Percentiles rank a stretch among this genome's conserved stretches.
phyloP scores from a whole-genome alignment of 352 stramenopile genomes.

The Pelagophyceae sp. region DNA sequence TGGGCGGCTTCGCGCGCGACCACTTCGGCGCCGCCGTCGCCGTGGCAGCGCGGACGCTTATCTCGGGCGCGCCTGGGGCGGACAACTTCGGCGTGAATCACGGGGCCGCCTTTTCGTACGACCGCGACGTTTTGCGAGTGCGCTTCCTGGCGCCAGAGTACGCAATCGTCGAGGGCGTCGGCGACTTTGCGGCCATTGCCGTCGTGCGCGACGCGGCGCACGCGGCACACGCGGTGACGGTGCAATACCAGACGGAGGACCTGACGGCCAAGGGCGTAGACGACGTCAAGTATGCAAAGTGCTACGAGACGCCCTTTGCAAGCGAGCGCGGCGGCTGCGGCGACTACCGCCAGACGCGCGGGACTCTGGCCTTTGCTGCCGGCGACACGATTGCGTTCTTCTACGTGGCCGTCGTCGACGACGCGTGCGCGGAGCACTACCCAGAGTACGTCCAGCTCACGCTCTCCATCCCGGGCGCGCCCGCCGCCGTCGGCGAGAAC shows the following conservation, averaged over 20 bases:
- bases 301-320: constrained; percentile 26
- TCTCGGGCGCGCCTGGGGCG: constrained; percentile 73
- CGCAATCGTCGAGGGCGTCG: constrained; percentile 64
- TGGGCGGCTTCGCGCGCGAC: constrained; percentile 43
- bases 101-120: constrained; percentile 73
- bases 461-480: constrained; percentile 75
- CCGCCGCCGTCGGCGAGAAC: constrained; percentile 70
- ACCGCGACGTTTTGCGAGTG: constrained; percentile 65
- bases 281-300: constrained; percentile 43
- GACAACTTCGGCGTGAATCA: constrained; percentile 67
- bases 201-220: constrained; percentile 44
- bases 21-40: constrained; percentile 72
- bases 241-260: constrained; percentile 58
- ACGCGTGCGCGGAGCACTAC: constrained; percentile 73
- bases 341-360: constrained; percentile 59
- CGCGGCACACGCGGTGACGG: constrained; percentile 31
- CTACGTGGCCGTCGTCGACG: constrained; percentile 79
- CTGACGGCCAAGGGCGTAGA: constrained; percentile 56
- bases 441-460: constrained; percentile 79
- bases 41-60: constrained; percentile 52
- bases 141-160: constrained; percentile 60
- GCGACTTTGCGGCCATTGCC: constrained; percentile 41
- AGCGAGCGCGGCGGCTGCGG: constrained; percentile 45
- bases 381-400: constrained; percentile 72
- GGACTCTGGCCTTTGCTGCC: constrained; percentile 73